Evolutionary conservation across 345 rosid genomes (phyloP).

Genomic region (Citrus australasica): DNA sequence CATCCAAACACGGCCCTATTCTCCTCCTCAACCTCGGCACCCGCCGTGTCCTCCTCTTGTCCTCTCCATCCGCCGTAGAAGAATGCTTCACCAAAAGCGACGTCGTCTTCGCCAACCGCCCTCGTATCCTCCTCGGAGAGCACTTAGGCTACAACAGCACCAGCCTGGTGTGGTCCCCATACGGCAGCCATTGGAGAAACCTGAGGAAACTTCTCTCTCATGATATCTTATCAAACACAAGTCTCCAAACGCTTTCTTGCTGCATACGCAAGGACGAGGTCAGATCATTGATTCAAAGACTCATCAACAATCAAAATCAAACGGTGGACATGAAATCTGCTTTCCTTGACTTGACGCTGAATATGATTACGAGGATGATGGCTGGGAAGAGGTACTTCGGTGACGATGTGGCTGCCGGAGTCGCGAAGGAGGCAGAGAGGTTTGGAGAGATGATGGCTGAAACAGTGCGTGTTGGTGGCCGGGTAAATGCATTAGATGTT

Average conservation of each 20-base stretch:
- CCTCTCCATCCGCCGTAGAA: slow-evolving; percentile 22
- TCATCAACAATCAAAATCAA: neutral
- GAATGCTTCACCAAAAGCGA: slow-evolving; percentile 34
- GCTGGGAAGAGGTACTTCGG: slow-evolving; percentile 31
- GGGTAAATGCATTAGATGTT: slow-evolving; percentile 12
- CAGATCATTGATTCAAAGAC: slow-evolving; percentile 8
- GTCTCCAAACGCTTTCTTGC: slow-evolving; percentile 15
- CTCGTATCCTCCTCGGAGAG: slow-evolving; percentile 18
- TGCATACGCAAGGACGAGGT: slow-evolving; percentile 25
- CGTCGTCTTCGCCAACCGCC: slow-evolving; percentile 31
- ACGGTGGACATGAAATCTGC: slow-evolving; percentile 17
- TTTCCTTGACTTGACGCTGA: slow-evolving; percentile 23
- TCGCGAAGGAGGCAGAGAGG: slow-evolving; percentile 16
- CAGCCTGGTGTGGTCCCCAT: slow-evolving; percentile 24
- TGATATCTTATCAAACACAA: slow-evolving; percentile 24
- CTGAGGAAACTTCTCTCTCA: slow-evolving; percentile 18
- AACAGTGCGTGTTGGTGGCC: slow-evolving; percentile 11
- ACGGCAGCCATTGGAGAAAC: slow-evolving; percentile 33
- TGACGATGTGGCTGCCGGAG: neutral
- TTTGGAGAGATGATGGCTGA: slow-evolving; percentile 19
- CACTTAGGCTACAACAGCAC: slow-evolving; percentile 24
- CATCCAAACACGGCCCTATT: slow-evolving; percentile 18
- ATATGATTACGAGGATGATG: slow-evolving; percentile 32
- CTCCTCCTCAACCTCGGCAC: slow-evolving; percentile 23
- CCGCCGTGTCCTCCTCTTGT: slow-evolving; percentile 25